Conservation (phyloP, 345 rosid genomes). For the Tarenaya hassleriana region DNA sequence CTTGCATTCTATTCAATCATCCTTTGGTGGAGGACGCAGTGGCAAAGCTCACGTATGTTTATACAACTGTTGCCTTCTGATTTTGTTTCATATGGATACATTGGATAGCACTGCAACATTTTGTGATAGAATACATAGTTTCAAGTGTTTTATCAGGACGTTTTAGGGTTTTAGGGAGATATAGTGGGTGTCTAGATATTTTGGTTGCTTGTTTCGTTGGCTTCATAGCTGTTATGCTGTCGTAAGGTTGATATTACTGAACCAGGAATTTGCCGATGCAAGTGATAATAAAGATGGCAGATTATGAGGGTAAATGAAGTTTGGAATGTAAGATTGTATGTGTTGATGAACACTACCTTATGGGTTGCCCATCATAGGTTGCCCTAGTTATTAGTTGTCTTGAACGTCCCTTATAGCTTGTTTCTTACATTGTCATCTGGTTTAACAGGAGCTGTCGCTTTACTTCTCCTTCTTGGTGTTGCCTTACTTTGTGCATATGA, state of each 20-base stretch:
- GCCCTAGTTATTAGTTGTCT: background rate
- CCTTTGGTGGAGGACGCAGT: conserved; percentile 99
- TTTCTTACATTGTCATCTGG: conserved; percentile 21
- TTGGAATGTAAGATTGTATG: background rate
- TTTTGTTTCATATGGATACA: conserved; percentile 8
- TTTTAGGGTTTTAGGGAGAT: no score
- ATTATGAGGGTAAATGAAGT: conserved; percentile 11
- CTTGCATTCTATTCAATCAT: conserved; percentile 96
- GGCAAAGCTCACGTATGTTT: conserved; percentile 97
- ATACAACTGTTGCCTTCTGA: background rate
- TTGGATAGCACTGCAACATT: background rate
- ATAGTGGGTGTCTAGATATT: no score
- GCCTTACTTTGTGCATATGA: conserved; percentile 93
- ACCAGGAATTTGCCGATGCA: background rate
- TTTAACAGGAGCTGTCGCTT: conserved; percentile 82
- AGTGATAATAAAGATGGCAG: background rate
- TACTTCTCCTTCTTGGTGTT: conserved; percentile 95
- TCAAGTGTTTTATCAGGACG: no score
- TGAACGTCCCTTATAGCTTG: conserved; percentile 7
- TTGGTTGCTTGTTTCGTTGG: no score
- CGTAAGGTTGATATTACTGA: background rate
- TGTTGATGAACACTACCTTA: conserved; percentile 7
- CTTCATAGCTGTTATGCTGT: background rate
- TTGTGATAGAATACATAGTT: background rate
- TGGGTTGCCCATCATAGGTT: background rate